Base-by-base conservation (phyloP, 2,329 filamentous ascomycete genomes). In the Penicillium glabrum region DNA sequence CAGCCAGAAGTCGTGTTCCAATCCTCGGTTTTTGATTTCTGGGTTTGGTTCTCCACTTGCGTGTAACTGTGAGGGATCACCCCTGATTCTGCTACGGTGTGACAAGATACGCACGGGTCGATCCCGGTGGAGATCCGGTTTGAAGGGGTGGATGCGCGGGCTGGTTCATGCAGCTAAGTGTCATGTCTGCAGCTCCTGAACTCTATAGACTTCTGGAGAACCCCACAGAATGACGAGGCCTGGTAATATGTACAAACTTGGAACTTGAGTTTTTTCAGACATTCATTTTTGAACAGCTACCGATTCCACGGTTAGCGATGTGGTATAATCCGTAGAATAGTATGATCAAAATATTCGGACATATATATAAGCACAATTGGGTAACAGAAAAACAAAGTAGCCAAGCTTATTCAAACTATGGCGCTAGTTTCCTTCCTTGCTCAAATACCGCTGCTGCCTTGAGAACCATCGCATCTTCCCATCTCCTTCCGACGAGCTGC, bases 401-500 rank as follows among this genome's bases (percentile, higher is more conserved):
- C n/a, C 35, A 39, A 39, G 16, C n/a, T 39, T 7, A 39, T 19
- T 19, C 6, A 9, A n/a, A n/a, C n/a, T 39, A 9, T n/a, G 39
- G 39, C 5, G 39, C 19, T 13, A 31, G 0, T 47, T 39, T 47
- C 16, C 47, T 21, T 1, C 58, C 58, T 21, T 39, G 43, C 51
- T 71, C 66, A 61, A 71, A 71, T 7, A 64, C 59, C 19, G 67
- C 66, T 1, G 67, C 69, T 24, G 70, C 70, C 46, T 64, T 64
- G 21, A 72, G 45, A 14, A 72, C 53, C n/a, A 37, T 53, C 33
- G 62, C 39, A 41, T 71, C 67, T 39, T 70, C 65, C 64, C 66
- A 72, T 19, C 67, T 59, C 46, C 61, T 66, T 8, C 80, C 82
- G 10, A 86, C 77, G 35, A 86, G 75, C 61, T 86, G 83, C 75